Percentiles rank a stretch among this genome's conserved stretches.
Conservation (phyloP, 2,329 filamentous ascomycete genomes). For the Colletotrichum viniferum region DNA sequence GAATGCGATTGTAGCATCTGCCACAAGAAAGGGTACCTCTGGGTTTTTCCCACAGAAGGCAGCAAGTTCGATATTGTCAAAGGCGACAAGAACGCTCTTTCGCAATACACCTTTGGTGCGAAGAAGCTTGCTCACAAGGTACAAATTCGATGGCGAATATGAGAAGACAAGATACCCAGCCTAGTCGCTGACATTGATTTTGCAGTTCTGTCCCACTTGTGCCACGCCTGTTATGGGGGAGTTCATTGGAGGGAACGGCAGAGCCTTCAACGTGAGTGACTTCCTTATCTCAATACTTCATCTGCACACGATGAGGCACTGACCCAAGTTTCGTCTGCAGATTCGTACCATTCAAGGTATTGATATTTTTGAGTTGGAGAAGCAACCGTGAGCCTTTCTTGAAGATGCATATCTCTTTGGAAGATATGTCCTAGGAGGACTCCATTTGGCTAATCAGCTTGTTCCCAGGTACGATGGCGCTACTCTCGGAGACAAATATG, state of each 20-base stretch:
- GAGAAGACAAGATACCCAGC: not conserved
- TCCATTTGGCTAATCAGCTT: not conserved
- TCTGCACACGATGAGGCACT: not conserved
- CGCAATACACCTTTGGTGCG: constrained; percentile 46
- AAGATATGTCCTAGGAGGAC: not conserved
- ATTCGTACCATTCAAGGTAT: constrained; percentile 46
- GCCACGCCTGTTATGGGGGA: constrained; percentile 45
- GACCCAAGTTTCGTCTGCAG: constrained; percentile 25
- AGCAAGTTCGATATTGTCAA: constrained; percentile 46
- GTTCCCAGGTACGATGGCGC: constrained; percentile 41
- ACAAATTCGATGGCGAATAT: not conserved
- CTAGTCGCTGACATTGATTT: not conserved
- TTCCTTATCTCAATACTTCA: not conserved
- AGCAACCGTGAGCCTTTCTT: constrained; percentile 33
- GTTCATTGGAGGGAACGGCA: constrained; percentile 27
- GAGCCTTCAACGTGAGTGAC: constrained; percentile 46
- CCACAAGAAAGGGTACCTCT: constrained; percentile 50
- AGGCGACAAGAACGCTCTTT: constrained; percentile 44
- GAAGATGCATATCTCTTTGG: rapidly evolving
- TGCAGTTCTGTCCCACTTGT: constrained; percentile 57
- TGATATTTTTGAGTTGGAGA: constrained; percentile 43
- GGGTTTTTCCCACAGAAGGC: constrained; percentile 32
- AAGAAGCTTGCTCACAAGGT: constrained; percentile 48
- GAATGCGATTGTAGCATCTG: constrained; percentile 75
- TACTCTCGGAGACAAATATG: constrained; percentile 33